Evolutionary conservation across 345 rosid species (phyloP).

Genomic region (Reutealis trisperma): DNA sequence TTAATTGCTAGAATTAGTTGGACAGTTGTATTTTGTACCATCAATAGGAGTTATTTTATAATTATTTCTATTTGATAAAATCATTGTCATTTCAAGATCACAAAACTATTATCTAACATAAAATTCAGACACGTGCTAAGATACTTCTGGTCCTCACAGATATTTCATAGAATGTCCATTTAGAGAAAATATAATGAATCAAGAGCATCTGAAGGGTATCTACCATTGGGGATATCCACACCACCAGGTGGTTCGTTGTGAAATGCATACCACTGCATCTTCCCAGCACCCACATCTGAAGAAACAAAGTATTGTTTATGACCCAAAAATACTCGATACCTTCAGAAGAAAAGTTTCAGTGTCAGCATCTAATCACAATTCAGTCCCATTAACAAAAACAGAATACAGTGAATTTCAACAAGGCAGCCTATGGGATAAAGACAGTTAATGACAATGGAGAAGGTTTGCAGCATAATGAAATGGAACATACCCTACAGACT

Average conservation of each 20-base stretch:
- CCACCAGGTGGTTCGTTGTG: constrained; percentile 85
- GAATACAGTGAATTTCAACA: not conserved
- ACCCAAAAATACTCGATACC: constrained; percentile 92
- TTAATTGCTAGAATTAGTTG: not conserved
- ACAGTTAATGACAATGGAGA: not conserved
- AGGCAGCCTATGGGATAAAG: not conserved
- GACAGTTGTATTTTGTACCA: not conserved
- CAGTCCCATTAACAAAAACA: not conserved
- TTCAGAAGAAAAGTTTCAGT: constrained; percentile 27
- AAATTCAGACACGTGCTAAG: not conserved
- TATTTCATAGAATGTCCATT: not conserved
- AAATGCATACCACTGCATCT: constrained; percentile 99
- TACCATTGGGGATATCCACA: constrained; percentile 62
- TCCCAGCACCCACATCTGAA: constrained; percentile 94
- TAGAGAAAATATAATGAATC: not conserved
- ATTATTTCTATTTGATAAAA: not conserved
- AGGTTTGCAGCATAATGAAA: constrained; percentile 9
- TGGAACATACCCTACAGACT: constrained; percentile 77
- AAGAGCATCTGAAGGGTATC: constrained; percentile 15
- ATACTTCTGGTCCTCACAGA: not conserved
- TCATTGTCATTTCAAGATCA: constrained; percentile 4
- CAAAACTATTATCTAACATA: not conserved
- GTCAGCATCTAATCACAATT: constrained; percentile 11
- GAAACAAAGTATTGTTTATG: constrained; percentile 97
- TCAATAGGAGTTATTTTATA: not conserved